Conservation (phyloP, 192 early-diverging fungal genomes). For the Linnemannia exigua region DNA sequence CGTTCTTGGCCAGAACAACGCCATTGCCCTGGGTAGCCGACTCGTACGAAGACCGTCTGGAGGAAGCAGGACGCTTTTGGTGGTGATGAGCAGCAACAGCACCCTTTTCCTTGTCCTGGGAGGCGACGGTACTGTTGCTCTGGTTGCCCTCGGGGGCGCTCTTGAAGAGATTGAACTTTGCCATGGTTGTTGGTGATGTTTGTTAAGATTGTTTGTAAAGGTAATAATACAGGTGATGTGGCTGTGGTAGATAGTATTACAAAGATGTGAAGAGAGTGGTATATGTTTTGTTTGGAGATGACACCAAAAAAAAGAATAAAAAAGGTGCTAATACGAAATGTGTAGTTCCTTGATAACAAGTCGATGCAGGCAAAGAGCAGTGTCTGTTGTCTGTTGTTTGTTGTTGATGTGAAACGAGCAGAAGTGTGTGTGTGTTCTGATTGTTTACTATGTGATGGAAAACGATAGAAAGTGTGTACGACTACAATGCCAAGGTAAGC, state of each 20-base stretch:
- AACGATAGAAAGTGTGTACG: neutral
- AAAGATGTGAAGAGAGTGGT: neutral
- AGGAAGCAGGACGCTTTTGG: slow-evolving; percentile 35
- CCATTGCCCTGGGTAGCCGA: slow-evolving; percentile 49
- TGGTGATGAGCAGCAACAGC: neutral
- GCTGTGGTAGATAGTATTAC: neutral
- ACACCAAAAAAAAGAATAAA: slow-evolving; percentile 45
- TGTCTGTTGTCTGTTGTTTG: neutral
- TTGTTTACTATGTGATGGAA: neutral
- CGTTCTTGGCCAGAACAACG: slow-evolving; percentile 54
- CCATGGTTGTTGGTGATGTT: slow-evolving; percentile 12
- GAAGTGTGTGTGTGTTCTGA: neutral
- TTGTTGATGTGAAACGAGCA: neutral
- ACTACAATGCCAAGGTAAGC: neutral
- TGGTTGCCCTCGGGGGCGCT: neutral
- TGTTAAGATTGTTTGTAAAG: neutral
- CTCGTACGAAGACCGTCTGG: slow-evolving; percentile 47
- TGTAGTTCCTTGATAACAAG: slow-evolving; percentile 46
- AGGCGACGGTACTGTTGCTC: slow-evolving; percentile 21
- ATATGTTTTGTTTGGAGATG: slow-evolving; percentile 38
- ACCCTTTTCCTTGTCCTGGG: slow-evolving; percentile 34
- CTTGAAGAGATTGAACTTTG: slow-evolving; percentile 30
- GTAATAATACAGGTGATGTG: neutral
- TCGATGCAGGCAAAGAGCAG: slow-evolving; percentile 24
- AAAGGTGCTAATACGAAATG: slow-evolving; percentile 19